Evolutionary conservation across 345 rosid species (phyloP).

Genomic region (Eucalyptus erythrocorys): DNA sequence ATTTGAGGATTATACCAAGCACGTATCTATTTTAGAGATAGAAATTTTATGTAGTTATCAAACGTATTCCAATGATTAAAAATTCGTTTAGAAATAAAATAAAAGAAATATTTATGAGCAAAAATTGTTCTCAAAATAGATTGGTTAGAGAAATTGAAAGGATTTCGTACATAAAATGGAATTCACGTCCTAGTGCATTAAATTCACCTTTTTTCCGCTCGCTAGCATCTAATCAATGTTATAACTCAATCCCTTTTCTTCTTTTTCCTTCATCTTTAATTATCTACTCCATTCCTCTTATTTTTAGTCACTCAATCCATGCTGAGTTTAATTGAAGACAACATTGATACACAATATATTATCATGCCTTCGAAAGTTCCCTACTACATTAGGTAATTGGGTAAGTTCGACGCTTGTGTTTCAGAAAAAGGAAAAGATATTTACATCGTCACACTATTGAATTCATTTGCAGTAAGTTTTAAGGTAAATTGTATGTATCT

Average conservation of each 20-base stretch:
- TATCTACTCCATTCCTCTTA: not conserved
- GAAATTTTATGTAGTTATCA: no score
- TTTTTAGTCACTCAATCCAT: not conserved
- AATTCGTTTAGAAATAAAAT: no score
- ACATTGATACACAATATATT: not conserved
- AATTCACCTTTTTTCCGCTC: not conserved
- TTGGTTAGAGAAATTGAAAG: not conserved
- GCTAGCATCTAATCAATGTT: not conserved
- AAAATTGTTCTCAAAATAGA: no score
- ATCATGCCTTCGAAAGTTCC: not conserved
- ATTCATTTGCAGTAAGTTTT: not conserved
- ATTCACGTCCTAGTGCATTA: not conserved
- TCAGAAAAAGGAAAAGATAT: not conserved
- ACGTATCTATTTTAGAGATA: rapidly evolving
- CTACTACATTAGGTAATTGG: not conserved
- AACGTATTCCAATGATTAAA: rapidly evolving
- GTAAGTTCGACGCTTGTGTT: not conserved
- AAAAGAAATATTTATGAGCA: no score
- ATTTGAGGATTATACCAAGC: rapidly evolving
- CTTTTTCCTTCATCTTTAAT: not conserved
- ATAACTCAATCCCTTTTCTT: not conserved
- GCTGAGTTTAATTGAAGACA: no score
- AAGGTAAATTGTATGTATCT: not conserved
- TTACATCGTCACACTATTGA: not conserved
- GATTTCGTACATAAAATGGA: not conserved